Evolutionary conservation across 139 green algal species (phyloP).

Genomic region (Tetratostichococcus sp.): DNA sequence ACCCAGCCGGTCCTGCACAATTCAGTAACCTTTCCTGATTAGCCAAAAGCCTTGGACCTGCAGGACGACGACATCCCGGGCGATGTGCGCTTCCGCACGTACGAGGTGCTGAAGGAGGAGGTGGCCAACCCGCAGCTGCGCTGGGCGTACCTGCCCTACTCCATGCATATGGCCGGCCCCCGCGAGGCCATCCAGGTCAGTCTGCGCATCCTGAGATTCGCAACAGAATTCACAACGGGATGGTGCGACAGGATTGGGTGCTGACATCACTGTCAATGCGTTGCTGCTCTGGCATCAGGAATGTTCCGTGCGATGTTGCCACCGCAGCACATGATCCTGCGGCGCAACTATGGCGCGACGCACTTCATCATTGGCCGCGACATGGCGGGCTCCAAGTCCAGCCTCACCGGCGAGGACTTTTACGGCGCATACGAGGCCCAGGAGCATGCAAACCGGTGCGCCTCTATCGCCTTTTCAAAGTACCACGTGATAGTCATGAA

Average conservation of each 20-base stretch:
- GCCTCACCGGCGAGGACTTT: slow-evolving; percentile 84
- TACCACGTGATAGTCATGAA: too few relatives aligned
- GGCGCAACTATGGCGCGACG: slow-evolving; percentile 88
- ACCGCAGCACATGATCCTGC: slow-evolving; percentile 91
- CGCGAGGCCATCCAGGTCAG: slow-evolving; percentile 80
- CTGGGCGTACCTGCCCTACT: slow-evolving; percentile 93
- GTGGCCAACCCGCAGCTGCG: slow-evolving; percentile 68
- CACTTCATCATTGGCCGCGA: slow-evolving; percentile 96
- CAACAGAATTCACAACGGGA: too few relatives aligned
- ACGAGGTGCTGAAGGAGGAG: slow-evolving; percentile 91
- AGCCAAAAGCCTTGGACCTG: too few relatives aligned
- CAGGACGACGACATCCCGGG: slow-evolving; percentile 96
- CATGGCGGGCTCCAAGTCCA: slow-evolving; percentile 90
- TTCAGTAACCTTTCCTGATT: too few relatives aligned
- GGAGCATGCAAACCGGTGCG: slow-evolving; percentile 27
- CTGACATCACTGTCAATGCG: too few relatives aligned
- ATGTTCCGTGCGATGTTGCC: too few relatives aligned
- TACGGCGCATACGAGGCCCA: slow-evolving; percentile 85
- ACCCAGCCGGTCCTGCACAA: too few relatives aligned
- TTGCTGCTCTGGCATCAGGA: too few relatives aligned
- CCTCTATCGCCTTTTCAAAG: too few relatives aligned
- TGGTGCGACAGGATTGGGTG: too few relatives aligned
- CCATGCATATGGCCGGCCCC: slow-evolving; percentile 93
- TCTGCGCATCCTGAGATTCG: background rate
- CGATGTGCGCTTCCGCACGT: slow-evolving; percentile 89